These are phyloP conservation scores for Fusarium nodosum DNA, from an alignment of 2,329 filamentous ascomycete genomes.

Conservation along the genomic window DNA sequence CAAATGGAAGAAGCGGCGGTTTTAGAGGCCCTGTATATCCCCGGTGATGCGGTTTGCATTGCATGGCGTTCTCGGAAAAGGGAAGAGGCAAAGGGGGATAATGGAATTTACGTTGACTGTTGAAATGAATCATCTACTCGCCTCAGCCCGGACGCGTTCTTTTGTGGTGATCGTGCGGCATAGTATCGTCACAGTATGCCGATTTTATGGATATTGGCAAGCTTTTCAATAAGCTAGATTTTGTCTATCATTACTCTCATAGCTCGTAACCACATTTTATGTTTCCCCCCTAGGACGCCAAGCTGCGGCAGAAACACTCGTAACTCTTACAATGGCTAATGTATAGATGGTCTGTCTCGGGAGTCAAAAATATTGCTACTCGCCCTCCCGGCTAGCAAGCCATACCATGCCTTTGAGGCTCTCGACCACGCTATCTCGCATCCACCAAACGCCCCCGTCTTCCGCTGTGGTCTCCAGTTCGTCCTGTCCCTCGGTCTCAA, in stretches of 20 bases:
- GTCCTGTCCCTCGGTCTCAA: slow-evolving; percentile 34
- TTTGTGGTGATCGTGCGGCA: slow-evolving; percentile 10
- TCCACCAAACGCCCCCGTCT: slow-evolving; percentile 64
- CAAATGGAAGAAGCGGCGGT: slow-evolving; percentile 36
- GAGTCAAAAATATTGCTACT: slow-evolving; percentile 40
- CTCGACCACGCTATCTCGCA: slow-evolving; percentile 68
- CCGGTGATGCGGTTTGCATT: slow-evolving; percentile 58
- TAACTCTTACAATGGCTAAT: not conserved
- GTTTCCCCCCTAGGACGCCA: slow-evolving; percentile 4
- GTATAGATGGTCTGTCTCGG: not conserved
- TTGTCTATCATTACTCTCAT: slow-evolving; percentile 37
- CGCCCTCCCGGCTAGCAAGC: slow-evolving; percentile 60
- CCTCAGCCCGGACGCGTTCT: slow-evolving; percentile 24
- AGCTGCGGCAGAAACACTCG: not conserved
- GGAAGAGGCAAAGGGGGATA: slow-evolving; percentile 51
- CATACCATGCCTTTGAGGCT: slow-evolving; percentile 68
- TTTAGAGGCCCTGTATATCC: slow-evolving; percentile 50
- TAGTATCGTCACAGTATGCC: not conserved
- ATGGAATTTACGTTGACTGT: slow-evolving; percentile 52
- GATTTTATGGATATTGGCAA: not conserved
- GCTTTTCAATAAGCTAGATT: slow-evolving; percentile 24
- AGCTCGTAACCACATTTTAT: slow-evolving; percentile 36
- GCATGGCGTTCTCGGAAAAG: slow-evolving; percentile 56
- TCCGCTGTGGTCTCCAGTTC: slow-evolving; percentile 43
- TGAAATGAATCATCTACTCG: slow-evolving; percentile 49